Evolutionary conservation across 441 rosid species (phyloP).

Genomic region (Erodium moschatum): DNA sequence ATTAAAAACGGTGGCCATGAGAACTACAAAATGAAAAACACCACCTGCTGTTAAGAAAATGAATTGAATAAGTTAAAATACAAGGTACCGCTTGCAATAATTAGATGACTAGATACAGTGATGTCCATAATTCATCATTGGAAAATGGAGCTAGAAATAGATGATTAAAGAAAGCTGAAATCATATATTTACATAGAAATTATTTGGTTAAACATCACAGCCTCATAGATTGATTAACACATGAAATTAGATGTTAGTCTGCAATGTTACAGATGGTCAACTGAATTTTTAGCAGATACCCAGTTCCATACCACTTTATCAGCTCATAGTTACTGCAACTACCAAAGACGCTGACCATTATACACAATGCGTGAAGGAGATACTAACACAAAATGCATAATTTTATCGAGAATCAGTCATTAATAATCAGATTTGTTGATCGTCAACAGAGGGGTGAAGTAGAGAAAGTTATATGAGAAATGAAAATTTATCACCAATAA

Average conservation of each 20-base stretch:
- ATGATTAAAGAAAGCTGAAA: conserved; percentile 7
- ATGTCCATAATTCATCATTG: conserved; percentile 13
- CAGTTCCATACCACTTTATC: not conserved
- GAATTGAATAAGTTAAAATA: conserved; percentile 32
- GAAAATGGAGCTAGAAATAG: conserved; percentile 2
- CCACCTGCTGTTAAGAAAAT: conserved; percentile 42
- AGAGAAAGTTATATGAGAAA: not conserved
- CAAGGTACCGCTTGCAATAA: conserved; percentile 16
- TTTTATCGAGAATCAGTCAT: not conserved
- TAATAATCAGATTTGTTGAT: not conserved
- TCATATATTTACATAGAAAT: not conserved
- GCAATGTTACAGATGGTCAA: not conserved
- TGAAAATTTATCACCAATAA: conserved; percentile 8
- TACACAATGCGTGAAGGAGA: conserved; percentile 5
- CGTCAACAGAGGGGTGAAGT: not conserved
- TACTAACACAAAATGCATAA: not conserved
- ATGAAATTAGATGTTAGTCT: conserved; percentile 6
- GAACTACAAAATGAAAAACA: conserved; percentile 75
- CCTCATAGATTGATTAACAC: conserved; percentile 7
- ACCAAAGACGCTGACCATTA: not conserved
- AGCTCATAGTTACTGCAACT: not conserved
- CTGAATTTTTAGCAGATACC: not conserved
- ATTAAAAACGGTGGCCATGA: conserved; percentile 94
- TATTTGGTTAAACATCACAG: not conserved
- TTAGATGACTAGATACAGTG: not conserved